Percentiles rank a stretch among this genome's conserved stretches.
These are phyloP conservation scores for Coffea canephora DNA, from an alignment of 257 asterid genomes.

Conservation along the genomic window DNA sequence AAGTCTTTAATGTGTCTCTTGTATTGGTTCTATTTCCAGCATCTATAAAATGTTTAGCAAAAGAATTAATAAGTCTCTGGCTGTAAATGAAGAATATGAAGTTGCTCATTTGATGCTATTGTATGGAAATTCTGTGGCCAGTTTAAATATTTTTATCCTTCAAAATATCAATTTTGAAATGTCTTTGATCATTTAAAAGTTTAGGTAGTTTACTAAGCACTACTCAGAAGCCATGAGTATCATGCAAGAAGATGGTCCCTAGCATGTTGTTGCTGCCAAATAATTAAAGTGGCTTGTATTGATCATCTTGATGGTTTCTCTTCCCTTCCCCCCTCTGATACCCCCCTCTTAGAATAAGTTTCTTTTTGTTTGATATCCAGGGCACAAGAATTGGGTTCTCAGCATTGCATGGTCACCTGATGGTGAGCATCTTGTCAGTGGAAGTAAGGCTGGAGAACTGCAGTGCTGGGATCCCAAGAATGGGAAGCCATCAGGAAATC, in stretches of 20 bases:
- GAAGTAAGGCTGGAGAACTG: constrained; percentile 91
- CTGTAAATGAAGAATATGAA: neutral
- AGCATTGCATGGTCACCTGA: constrained; percentile 97
- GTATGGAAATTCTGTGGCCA: neutral
- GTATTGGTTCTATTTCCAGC: neutral
- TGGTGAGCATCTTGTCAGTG: constrained; percentile 85
- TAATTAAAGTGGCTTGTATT: neutral
- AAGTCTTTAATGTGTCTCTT: neutral
- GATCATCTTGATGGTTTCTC: neutral
- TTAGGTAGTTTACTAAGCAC: neutral
- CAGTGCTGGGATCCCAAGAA: constrained; percentile 86
- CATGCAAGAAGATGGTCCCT: neutral
- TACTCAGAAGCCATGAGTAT: neutral
- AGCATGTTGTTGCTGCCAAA: neutral
- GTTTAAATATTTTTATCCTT: neutral
- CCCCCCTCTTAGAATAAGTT: too few species aligned
- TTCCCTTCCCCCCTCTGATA: neutral
- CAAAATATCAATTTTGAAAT: neutral
- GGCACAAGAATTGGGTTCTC: constrained; percentile 94
- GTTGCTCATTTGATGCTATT: neutral
- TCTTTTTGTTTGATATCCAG: constrained; percentile 25
- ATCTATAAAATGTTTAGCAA: neutral
- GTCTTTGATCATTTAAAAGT: neutral
- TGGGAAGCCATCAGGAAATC: constrained; percentile 72
- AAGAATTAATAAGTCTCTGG: neutral